phyloP scores from a whole-genome alignment of 768 basidiomycete genomes.

The Tulasnella sp. region DNA sequence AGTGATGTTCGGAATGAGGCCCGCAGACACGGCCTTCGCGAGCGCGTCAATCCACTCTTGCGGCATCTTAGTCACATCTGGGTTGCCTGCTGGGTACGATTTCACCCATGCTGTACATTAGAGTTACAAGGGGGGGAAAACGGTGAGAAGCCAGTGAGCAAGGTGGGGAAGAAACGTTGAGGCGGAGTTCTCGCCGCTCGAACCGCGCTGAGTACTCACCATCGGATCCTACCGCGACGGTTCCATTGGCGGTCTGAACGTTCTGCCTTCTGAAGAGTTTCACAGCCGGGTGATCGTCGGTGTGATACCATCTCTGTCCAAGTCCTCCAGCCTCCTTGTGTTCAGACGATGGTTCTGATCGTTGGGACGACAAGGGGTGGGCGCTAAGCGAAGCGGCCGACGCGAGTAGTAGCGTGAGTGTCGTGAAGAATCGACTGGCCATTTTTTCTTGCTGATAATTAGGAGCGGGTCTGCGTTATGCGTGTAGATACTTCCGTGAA shows the following conservation, averaged over 20 bases:
- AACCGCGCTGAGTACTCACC: neutral
- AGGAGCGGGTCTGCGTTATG: neutral
- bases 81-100: neutral
- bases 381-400: neutral
- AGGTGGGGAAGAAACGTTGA: neutral
- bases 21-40: neutral
- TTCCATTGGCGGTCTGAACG: neutral
- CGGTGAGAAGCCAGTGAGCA: neutral
- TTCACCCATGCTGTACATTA: neutral
- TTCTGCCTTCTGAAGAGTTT: slow-evolving; percentile 15
- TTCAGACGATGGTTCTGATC: neutral
- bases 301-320: slow-evolving; percentile 13
- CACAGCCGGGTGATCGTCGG: slow-evolving; percentile 6
- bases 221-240: neutral
- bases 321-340: slow-evolving; percentile 11
- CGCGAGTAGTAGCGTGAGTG: neutral
- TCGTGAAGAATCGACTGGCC: slow-evolving; percentile 4
- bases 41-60: slow-evolving; percentile 15
- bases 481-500: neutral
- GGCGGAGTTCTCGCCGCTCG: neutral
- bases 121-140: neutral
- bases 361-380: neutral
- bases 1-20: slow-evolving; percentile 22
- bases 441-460: neutral
- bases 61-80: slow-evolving; percentile 20